phyloP scores from a whole-genome alignment of 345 rosid species.

The Aurinia saxatilis region DNA sequence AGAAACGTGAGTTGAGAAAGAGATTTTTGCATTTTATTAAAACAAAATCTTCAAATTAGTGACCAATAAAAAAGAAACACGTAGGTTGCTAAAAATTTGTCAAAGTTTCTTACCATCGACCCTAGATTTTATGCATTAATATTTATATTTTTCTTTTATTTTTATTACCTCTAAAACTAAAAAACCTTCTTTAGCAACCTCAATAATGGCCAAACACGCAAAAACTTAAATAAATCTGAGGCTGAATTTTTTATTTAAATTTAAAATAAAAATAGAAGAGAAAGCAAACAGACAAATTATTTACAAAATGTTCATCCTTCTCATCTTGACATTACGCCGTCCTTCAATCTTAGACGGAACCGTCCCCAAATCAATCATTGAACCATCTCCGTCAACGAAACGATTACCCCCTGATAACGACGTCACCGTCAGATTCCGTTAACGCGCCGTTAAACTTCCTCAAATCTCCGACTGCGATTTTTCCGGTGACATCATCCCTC shows the following conservation, averaged over 20 bases:
- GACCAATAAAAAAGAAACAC: no score
- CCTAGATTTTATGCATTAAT: no score
- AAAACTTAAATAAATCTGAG: not conserved
- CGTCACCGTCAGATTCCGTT: constrained; percentile 46
- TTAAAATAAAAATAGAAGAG: not conserved
- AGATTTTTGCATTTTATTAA: no score
- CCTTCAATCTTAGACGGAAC: constrained; percentile 6
- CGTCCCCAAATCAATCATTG: not conserved
- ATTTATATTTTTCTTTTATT: no score
- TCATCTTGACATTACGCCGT: constrained; percentile 12
- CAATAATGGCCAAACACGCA: not conserved
- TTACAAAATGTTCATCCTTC: constrained; percentile 5
- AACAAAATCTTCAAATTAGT: no score
- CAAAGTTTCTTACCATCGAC: no score
- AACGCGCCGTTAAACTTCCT: constrained; percentile 52
- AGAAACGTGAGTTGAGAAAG: no score
- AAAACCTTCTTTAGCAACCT: no score
- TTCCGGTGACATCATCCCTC: constrained; percentile 41
- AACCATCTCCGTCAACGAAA: constrained; percentile 6
- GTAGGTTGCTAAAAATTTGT: no score
- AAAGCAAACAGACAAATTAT: constrained; percentile 6
- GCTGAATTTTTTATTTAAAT: not conserved
- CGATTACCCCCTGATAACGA: constrained; percentile 27
- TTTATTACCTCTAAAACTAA: no score
- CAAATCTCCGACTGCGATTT: constrained; percentile 59